These are phyloP conservation scores for Marsdenia floribunda DNA, from an alignment of 257 asterid genomes.

Conservation along the genomic window DNA sequence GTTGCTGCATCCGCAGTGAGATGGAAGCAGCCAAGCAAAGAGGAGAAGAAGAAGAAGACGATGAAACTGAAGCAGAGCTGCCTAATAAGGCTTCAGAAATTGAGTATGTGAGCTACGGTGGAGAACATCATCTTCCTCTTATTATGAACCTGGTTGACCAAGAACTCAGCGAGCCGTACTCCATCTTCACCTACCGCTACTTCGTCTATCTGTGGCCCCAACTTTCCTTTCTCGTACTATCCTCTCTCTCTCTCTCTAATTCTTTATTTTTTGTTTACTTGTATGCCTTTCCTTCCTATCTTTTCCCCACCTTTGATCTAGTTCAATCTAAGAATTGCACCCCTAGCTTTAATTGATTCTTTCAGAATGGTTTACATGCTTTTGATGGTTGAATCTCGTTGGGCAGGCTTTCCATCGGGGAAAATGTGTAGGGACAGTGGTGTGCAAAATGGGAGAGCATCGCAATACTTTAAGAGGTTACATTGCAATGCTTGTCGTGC, in stretches of 20 bases:
- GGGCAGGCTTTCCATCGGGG: constrained; percentile 77
- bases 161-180: constrained; percentile 96
- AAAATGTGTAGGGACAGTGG: constrained; percentile 88
- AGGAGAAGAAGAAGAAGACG: constrained; percentile 23
- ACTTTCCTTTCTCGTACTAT: constrained; percentile 57
- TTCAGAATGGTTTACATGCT: neutral
- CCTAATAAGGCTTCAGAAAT: constrained; percentile 37
- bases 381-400: neutral
- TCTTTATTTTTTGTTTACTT: neutral
- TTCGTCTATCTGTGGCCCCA: constrained; percentile 98
- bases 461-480: constrained; percentile 84
- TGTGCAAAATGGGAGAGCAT: constrained; percentile 96
- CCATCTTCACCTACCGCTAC: constrained; percentile 96
- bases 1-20: neutral
- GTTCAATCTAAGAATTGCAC: neutral
- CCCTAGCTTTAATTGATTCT: constrained; percentile 1
- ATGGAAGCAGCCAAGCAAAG: constrained; percentile 17
- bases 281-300: neutral
- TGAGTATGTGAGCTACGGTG: constrained; percentile 72
- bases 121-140: constrained; percentile 97
- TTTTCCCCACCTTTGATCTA: neutral
- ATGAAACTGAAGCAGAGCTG: constrained; percentile 17
- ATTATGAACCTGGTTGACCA: constrained; percentile 92
- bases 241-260: neutral
- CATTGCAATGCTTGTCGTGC: constrained; percentile 95